phyloP scores from a whole-genome alignment of 2,329 filamentous ascomycete genomes.

The Epichloe typhina region DNA sequence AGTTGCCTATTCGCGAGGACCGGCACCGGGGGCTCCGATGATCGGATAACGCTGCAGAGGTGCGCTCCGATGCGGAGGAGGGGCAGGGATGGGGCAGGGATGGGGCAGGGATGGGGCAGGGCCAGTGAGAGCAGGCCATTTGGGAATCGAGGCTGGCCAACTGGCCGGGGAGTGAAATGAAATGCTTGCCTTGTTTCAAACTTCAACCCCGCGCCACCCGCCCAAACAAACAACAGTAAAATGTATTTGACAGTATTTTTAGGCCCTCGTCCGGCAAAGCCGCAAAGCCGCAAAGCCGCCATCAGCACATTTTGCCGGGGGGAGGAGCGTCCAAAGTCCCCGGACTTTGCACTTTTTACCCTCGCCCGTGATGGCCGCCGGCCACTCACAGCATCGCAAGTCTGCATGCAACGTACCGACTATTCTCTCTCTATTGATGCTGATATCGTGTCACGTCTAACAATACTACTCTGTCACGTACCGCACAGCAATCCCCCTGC shows the following conservation, averaged over 20 bases:
- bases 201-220: too few species aligned
- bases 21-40: slow-evolving; percentile 10
- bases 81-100: background rate
- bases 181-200: too few species aligned
- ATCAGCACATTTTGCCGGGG: too few species aligned
- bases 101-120: too few species aligned
- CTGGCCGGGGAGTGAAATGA: background rate
- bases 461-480: background rate
- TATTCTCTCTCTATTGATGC: background rate
- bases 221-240: too few species aligned
- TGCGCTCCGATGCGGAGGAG: slow-evolving; percentile 5
- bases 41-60: slow-evolving; percentile 8
- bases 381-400: background rate
- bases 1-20: background rate
- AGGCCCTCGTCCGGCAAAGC: too few species aligned
- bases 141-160: background rate
- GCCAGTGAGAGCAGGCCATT: background rate
- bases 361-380: background rate
- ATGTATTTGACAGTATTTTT: too few species aligned
- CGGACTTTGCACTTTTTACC: too few species aligned
- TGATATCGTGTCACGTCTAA: background rate
- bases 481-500: too few species aligned
- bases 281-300: too few species aligned
- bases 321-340: too few species aligned
- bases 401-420: too few species aligned